phyloP scores from a whole-genome alignment of 2,329 filamentous ascomycete species.

The Pyricularia pennisetigena region DNA sequence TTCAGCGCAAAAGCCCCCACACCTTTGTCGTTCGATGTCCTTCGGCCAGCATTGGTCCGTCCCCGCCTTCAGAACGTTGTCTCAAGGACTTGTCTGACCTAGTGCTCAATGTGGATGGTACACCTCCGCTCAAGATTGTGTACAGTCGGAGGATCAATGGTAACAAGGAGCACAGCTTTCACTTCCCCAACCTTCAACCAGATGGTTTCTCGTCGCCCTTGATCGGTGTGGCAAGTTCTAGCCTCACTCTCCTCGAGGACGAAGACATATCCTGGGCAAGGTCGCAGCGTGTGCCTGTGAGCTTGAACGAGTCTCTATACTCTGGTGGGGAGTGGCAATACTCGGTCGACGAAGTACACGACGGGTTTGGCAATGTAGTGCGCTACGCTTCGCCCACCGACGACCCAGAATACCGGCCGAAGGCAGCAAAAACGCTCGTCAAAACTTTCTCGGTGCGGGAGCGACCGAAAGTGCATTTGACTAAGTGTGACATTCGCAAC shows the following conservation, averaged over 20 bases:
- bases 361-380: constrained; percentile 79
- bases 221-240: constrained; percentile 35
- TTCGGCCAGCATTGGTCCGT: constrained; percentile 59
- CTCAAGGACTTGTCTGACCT: constrained; percentile 82
- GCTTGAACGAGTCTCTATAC: constrained; percentile 82
- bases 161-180: constrained; percentile 65
- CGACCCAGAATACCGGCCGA: constrained; percentile 55
- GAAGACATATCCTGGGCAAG: constrained; percentile 75
- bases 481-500: constrained; percentile 67
- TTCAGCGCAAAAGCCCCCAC: constrained; percentile 65
- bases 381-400: constrained; percentile 60
- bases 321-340: constrained; percentile 78
- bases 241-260: constrained; percentile 45
- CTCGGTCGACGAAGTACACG: constrained; percentile 81
- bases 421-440: constrained; percentile 48
- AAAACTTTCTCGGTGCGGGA: constrained; percentile 82
- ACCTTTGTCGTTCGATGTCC: constrained; percentile 83
- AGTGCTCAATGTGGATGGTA: constrained; percentile 73
- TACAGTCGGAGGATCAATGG: constrained; percentile 85
- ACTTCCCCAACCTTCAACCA: constrained; percentile 88
- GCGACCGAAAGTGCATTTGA: constrained; percentile 63
- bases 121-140: constrained; percentile 82
- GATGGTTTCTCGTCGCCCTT: constrained; percentile 76
- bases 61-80: constrained; percentile 59
- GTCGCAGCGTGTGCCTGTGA: constrained; percentile 63